These are phyloP conservation scores for Yamadazyma blattariae DNA, from an alignment of 1,139 yeast genomes.

Conservation along the genomic window DNA sequence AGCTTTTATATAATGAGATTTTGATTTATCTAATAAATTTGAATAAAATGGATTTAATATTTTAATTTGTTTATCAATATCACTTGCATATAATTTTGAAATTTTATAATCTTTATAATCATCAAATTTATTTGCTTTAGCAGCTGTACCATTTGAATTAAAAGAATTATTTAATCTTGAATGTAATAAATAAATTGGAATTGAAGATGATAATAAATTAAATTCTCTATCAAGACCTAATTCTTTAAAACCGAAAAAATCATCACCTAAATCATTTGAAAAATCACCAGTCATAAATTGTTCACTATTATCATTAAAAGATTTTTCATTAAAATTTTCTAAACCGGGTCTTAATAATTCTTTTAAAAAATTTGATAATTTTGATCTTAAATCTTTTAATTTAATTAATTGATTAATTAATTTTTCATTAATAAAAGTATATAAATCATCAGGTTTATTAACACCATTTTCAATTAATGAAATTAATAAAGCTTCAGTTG, in stretches of 20 bases:
- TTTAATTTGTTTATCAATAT: constrained; percentile 53
- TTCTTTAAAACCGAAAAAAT: constrained; percentile 94
- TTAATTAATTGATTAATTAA: constrained; percentile 67
- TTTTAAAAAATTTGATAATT: constrained; percentile 71
- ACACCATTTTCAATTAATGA: constrained; percentile 84
- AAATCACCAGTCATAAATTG: constrained; percentile 94
- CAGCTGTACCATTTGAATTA: constrained; percentile 37
- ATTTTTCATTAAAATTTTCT: constrained; percentile 69
- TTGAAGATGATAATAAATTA: constrained; percentile 79
- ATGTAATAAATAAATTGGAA: constrained; percentile 86
- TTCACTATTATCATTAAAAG: constrained; percentile 87
- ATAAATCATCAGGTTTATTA: constrained; percentile 72
- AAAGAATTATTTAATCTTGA: constrained; percentile 64
- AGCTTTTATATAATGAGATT: constrained; percentile 42
- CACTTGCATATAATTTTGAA: constrained; percentile 47
- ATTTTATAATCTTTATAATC: constrained; percentile 57
- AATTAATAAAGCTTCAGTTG: constrained; percentile 53
- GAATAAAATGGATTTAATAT: constrained; percentile 58
- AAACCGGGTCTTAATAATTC: constrained; percentile 83
- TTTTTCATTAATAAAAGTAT: constrained; percentile 72
- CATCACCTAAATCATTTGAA: constrained; percentile 89
- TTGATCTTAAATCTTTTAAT: constrained; percentile 63
- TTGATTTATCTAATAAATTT: constrained; percentile 52
- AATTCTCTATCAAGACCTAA: constrained; percentile 91
- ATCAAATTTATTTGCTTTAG: constrained; percentile 54